Base-by-base conservation (phyloP, 352 stramenopile species). In the Thalassiosira gravida region DNA sequence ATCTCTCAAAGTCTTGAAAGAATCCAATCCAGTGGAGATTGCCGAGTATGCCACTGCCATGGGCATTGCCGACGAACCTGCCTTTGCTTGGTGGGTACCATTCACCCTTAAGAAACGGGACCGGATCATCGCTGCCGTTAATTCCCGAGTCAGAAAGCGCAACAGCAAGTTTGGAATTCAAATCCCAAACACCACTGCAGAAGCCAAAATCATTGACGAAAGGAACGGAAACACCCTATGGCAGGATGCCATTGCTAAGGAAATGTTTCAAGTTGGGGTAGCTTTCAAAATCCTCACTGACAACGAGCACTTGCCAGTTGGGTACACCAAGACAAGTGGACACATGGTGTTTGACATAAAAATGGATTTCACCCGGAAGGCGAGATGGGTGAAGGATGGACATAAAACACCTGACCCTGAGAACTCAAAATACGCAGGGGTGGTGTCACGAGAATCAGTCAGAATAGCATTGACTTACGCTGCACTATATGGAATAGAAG, bases 131-230 rank as follows among this genome's bases (percentile, higher is more conserved):
- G 22, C 62, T 5, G n/a, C 62, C n/a, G 44, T 65, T 3, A 53
- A 37, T 13, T 37, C 56, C 8, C 7, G 35, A 50, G 67, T 77
- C 1, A 18, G 16, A 8, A 77, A 76, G 24, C 75, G 14, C 0
- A 85, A 66, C 0, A 77, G 86, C 56, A 89, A 92, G 39, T 90
- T 72, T 82, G 80, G 80, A 0, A 79, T 91, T 24, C 35, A 86
- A 63, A 24, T 91, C 7, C 86, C 83, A n/a, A 29, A 16, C 1
- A 67, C 72, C 39, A 16, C 88, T 22, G 25, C 64, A 20, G n/a
- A 87, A 24, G 82, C 79, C 14, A 18, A 69, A 13, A n/a, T 53
- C 14, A 25, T 90, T 14, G 82, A 90, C 47, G 9, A 18, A 29
- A 18, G 72, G 24, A 87, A 76, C 67, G 74, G 74, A 13, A 89